Base-by-base conservation (phyloP, 2,329 filamentous ascomycete species). In the Penicillium sp. region DNA sequence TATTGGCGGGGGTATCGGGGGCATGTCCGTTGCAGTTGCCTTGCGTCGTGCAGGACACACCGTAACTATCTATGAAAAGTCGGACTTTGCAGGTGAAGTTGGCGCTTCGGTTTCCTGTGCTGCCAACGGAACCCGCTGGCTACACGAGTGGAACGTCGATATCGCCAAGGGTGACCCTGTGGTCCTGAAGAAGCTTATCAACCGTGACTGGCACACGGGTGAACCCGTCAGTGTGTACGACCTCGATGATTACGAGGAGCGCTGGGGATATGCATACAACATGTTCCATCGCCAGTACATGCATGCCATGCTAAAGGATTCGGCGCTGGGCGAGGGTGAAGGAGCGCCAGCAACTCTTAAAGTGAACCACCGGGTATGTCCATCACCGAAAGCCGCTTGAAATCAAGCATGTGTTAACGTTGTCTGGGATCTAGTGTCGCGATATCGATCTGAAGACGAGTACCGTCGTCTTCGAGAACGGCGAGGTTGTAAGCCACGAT, bases 241-340 rank as follows among this genome's bases (percentile, higher is more conserved):
- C 62, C 71, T 89, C 18, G 79, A 74, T 11, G 86, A 89, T 65
- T 89, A 89, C 55, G 81, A 89, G 70, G 67, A 84, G 72, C 77
- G 76, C 52, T 89, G 85, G 85, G 85, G 85, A 13, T 81, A 83
- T 69, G 80, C 82, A 0, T 87, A 88, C 69, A 85, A 88, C 70
- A 87, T 87, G 84, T 89, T 89, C 62, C 86, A 89, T 65, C 78
- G 86, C 0, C 83, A 87, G 64, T 80, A 88, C 59, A 88, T 89
- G 86, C 86, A 89, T 62, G 67, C 75, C 7, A 88, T 88, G 85
- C 70, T 89, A 24, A 85, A 81, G 74, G 83, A 87, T 20, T 75
- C 77, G 48, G 86, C 85, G 0, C 54, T 83, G 57, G 78, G 79
- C 16, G 64, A 67, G 43, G 85, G 85, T 0, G 74, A 78, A 39